Base-by-base conservation (phyloP, 2,329 filamentous ascomycete species). In the Paecilomyces fulvus region DNA sequence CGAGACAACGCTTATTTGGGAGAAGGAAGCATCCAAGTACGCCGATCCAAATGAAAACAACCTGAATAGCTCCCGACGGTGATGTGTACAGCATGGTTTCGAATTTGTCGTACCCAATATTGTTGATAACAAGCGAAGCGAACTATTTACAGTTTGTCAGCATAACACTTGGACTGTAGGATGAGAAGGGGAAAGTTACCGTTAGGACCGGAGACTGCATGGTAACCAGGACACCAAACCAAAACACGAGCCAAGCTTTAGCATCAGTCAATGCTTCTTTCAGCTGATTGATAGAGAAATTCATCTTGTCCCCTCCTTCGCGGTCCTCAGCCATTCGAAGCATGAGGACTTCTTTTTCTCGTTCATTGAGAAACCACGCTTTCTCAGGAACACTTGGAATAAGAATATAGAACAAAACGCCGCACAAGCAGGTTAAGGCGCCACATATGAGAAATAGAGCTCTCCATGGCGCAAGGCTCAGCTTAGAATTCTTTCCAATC, bases 361-460 rank as follows among this genome's bases (percentile, higher is more conserved):
- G 65, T 0, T 66, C 60, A 3, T 63, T 75, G 2, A 81, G 65
- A 60, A 81, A 81, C 79, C 79, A 80, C 0, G 78, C 78, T 11
- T 74, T 71, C 2, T 69, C 69, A 0, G 78, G 77, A 0, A 75
- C 73, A 46, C 66, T 70, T 0, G 79, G 80, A 73, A 81, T 79
- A 51, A 75, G 57, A 23, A 77, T 59, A 56, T 73, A 77, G 64
- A 82, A 81, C 0, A 71, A 55, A 0, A 78, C 63, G 1, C 79
- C 79, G 7, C 70, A 67, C 1, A 67, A 64, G 1, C 70, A 61
- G 0, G 79, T 81, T 7, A 80, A 57, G 0, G 72, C 75, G n/a
- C 79, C 79, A 56, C 75, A 80, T 11, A 82, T 69, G 30, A 81
- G 65, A 61, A 81, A 81, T 37, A 81, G 63, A 0, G 71, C 65